Base-by-base conservation (phyloP, 139 green algal genomes). In the Chloropicon primus region DNA sequence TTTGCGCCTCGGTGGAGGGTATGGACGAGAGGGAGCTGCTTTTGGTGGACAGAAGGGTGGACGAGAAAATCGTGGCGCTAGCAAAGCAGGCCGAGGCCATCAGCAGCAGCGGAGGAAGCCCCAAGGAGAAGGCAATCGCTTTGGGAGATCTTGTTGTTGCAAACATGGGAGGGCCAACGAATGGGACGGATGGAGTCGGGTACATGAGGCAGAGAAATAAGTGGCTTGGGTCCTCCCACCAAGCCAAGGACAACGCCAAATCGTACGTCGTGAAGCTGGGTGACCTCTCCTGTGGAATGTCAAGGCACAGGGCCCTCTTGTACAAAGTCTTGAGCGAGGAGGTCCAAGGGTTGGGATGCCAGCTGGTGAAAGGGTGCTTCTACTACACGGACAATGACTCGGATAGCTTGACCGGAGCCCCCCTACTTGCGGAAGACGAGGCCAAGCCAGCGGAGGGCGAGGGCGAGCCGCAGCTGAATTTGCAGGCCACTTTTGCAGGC, bases 321-420 rank as follows among this genome's bases (percentile, higher is more conserved):
- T 97, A 93, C 86, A 97, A 97, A 83, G 74, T 84, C n/a, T 82
- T 96, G 2, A 88, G 87, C 0, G 90, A 93, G 74, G 80, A 82
- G 3, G 77, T 89, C 10, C 5, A 17, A 62, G 41, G 41, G 41
- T 17, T 62, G 41, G 41, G 41, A 62, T 62, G 41, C 41, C 41
- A 62, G 41, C 41, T 62, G 10, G 41, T 62, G 10, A 62, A 62
- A 17, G 41, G 41, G 5, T 62, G 41, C 17, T 62, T 62, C 41
- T 62, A 62, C 41, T 62, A 62, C 41, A 62, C 41, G 10, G 10
- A 5, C 41, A 17, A 62, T 17, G 41, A 62, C 41, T n/a, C n/a
- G n/a, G n/a, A n/a, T n/a, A n/a, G n/a, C n/a, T n/a, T n/a, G n/a
- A n/a, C n/a, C n/a, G n/a, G n/a, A n/a, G n/a, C n/a, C n/a, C n/a